Evolutionary conservation across 345 rosid genomes (phyloP), one percentile per base, ranked within the genome.

Genomic region (Durio zibethinus): DNA sequence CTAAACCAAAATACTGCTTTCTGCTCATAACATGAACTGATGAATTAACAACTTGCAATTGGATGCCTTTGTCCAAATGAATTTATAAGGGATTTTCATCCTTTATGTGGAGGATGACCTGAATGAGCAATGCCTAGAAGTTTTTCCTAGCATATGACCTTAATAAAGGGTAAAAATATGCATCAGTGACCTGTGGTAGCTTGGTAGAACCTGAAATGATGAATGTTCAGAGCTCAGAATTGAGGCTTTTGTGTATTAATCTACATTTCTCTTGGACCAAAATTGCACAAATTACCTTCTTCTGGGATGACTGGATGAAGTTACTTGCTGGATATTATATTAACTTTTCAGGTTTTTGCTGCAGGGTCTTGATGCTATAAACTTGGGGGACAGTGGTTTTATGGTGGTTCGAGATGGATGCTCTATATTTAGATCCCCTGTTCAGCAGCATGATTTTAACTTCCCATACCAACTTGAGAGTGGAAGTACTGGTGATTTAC

Each of bases 381-480:
- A 96, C 81, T 76, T 96, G 76, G 99, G 99, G 21, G 99, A 96
- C 81, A 96, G 99, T 85, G 99, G 99, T 27, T 96, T 96, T 90
- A 87, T 93, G 87, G 99, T 96, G 69, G 92, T 96, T 71, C 91
- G 99, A 59, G 97, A 92, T 86, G 99, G 99, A 80, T 87, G 91
- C 75, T 92, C 99, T 0, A 81, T 96, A 31, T 93, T 96, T 74
- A 92, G 94, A 18, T 96, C 99, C 52, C 99, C 99, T 7, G 98
- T 87, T 69, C 99, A 96, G 80, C 99, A 92, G 82, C 98, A 93
- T 85, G 97, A 86, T 82, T 96, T 96, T 80, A 96, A 96, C 83
- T 93, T 96, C 81, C 91, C 99, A 4, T 96, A 87, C 85, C 99
- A 96, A 78, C 93, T 96, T 4, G 99, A 93, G 84, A 79, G 88